These are phyloP conservation scores for Polygonum aviculare DNA, from an alignment of 148 eudicot species.

Conservation along the genomic window DNA sequence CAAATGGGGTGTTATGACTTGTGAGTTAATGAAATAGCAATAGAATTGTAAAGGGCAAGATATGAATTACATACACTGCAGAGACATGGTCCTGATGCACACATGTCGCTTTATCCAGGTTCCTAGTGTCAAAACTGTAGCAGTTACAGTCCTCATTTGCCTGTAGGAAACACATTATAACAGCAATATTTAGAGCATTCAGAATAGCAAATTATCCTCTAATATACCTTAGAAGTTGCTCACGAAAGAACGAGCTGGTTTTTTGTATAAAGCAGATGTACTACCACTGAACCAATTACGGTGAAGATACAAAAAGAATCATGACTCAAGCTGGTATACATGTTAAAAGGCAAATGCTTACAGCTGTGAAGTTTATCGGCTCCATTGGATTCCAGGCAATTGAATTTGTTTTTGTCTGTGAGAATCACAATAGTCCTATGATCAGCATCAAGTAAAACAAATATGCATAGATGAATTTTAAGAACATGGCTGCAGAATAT, in stretches of 20 bases:
- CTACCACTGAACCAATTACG: not conserved
- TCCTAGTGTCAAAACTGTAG: constrained; percentile 86
- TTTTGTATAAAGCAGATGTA: not conserved
- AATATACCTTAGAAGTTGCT: not conserved
- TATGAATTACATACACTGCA: constrained; percentile 66
- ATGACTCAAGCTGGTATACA: constrained; percentile 38
- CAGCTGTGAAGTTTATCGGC: constrained; percentile 95
- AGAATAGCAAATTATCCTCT: not conserved
- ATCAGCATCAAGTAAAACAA: not conserved
- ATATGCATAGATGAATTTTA: not conserved
- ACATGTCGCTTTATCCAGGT: constrained; percentile 76
- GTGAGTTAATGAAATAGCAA: not conserved
- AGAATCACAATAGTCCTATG: constrained; percentile 12
- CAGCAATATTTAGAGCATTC: not conserved
- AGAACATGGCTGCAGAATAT: not conserved
- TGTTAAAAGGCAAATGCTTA: constrained; percentile 26
- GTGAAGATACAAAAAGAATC: not conserved
- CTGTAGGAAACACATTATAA: constrained; percentile 28
- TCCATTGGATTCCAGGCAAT: constrained; percentile 96
- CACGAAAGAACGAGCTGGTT: not conserved
- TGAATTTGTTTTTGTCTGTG: constrained; percentile 84
- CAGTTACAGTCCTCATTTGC: constrained; percentile 95
- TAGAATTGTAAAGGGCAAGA: not conserved
- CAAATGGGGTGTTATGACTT: not conserved
- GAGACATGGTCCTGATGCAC: constrained; percentile 95